These are phyloP conservation scores for Knufia fluminis DNA, from an alignment of 2,329 filamentous ascomycete species.

Conservation along the genomic window DNA sequence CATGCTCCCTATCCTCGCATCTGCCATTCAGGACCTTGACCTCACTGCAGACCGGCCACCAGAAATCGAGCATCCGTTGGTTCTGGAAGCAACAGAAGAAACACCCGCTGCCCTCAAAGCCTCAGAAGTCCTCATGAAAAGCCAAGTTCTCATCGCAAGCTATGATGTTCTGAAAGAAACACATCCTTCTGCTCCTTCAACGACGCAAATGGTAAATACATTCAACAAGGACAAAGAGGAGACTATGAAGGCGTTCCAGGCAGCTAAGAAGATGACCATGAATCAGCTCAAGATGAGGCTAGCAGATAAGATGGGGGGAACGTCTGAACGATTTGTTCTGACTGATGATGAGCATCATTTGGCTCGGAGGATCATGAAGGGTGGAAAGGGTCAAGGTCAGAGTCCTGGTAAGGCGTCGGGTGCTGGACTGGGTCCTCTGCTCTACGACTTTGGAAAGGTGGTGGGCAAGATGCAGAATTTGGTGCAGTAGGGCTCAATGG, in stretches of 20 bases:
- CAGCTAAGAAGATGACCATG: constrained; percentile 1
- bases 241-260: not conserved
- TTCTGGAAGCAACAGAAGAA: not conserved
- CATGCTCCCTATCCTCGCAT: not conserved
- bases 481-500: not conserved
- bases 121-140: not conserved
- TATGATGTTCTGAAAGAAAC: not conserved
- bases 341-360: not conserved
- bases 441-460: not conserved
- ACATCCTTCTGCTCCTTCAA: not conserved
- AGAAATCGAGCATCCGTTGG: not conserved
- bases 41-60: not conserved
- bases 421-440: not conserved
- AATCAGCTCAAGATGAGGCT: not conserved
- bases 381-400: not conserved
- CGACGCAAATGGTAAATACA: not conserved
- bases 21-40: not conserved
- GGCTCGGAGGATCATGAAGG: not conserved
- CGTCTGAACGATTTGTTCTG: not conserved
- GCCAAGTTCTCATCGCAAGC: not conserved
- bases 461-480: constrained; percentile 2
- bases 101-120: not conserved
- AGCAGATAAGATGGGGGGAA: not conserved
- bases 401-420: not conserved
- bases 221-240: not conserved